Evolutionary conservation across 1,139 yeast species (phyloP).

Genomic region (Spathaspora jeffriesii): DNA sequence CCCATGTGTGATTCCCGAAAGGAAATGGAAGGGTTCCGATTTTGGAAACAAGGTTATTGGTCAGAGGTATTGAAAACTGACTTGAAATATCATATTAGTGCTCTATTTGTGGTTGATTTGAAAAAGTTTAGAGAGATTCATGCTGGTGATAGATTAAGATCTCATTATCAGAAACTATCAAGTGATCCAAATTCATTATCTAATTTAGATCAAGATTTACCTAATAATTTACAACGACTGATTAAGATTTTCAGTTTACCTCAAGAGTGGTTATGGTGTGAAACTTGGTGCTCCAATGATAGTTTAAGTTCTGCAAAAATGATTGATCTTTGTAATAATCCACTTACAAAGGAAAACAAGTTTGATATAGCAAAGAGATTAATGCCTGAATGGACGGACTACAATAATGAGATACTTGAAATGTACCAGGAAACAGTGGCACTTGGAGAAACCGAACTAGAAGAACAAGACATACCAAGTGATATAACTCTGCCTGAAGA

Average conservation of each 20-base stretch:
- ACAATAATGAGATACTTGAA: slow-evolving; percentile 51
- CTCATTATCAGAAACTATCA: slow-evolving; percentile 85
- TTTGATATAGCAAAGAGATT: slow-evolving; percentile 72
- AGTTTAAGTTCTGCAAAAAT: slow-evolving; percentile 64
- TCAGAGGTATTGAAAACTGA: slow-evolving; percentile 57
- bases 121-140: slow-evolving; percentile 58
- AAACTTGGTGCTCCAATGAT: slow-evolving; percentile 86
- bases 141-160: slow-evolving; percentile 80
- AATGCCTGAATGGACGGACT: slow-evolving; percentile 74
- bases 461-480: not conserved
- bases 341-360: slow-evolving; percentile 76
- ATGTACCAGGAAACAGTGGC: slow-evolving; percentile 7
- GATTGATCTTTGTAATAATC: slow-evolving; percentile 83
- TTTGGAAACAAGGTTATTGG: slow-evolving; percentile 98
- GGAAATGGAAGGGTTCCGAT: slow-evolving; percentile 84
- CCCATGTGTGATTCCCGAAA: slow-evolving; percentile 85
- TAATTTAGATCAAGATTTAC: slow-evolving; percentile 89
- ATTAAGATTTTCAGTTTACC: slow-evolving; percentile 74
- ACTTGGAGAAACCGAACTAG: slow-evolving; percentile 1
- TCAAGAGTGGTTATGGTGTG: slow-evolving; percentile 92
- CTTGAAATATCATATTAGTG: slow-evolving; percentile 78
- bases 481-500: not conserved
- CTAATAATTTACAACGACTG: slow-evolving; percentile 75
- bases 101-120: slow-evolving; percentile 81
- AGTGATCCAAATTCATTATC: slow-evolving; percentile 78